These are phyloP conservation scores for Drechmeria coniospora DNA, from an alignment of 2,329 filamentous ascomycete species.

Conservation along the genomic window DNA sequence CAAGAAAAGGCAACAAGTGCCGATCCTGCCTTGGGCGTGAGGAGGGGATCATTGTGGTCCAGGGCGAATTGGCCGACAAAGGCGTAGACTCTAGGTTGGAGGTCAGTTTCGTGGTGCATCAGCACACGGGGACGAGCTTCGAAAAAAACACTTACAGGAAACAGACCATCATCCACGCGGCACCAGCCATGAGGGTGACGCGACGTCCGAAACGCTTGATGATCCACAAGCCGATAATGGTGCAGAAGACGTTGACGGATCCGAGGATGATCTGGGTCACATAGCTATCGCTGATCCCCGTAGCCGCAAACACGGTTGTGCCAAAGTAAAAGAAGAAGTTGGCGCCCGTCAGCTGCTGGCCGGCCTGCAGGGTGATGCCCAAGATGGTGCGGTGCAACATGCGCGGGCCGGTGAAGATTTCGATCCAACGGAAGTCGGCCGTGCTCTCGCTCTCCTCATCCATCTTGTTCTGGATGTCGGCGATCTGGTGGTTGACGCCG, in stretches of 20 bases:
- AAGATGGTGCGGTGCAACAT: conserved; percentile 50
- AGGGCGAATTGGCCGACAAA: conserved; percentile 32
- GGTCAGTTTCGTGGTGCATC: no score
- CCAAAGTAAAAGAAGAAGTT: conserved; percentile 57
- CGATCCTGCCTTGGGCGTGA: conserved; percentile 33
- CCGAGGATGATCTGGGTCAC: conserved; percentile 53
- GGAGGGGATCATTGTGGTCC: conserved; percentile 23
- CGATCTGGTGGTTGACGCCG: conserved; percentile 30
- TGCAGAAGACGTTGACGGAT: conserved; percentile 52
- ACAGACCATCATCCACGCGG: conserved; percentile 42
- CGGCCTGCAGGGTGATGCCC: conserved; percentile 46
- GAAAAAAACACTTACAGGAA: conserved; percentile 23
- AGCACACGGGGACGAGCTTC: no score
- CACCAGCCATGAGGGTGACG: conserved; percentile 45
- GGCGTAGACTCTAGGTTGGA: conserved; percentile 22
- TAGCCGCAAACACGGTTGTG: conserved; percentile 49
- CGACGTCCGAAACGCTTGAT: conserved; percentile 51
- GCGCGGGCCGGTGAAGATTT: conserved; percentile 52
- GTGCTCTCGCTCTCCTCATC: conserved; percentile 28
- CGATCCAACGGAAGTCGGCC: conserved; percentile 33
- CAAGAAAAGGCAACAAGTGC: conserved; percentile 54
- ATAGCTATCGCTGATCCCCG: conserved; percentile 50
- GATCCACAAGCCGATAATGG: conserved; percentile 48
- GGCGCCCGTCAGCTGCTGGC: conserved; percentile 53
- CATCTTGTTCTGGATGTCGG: conserved; percentile 35